phyloP scores from a whole-genome alignment of 768 basidiomycete genomes.

The Antrodiella citrinella region DNA sequence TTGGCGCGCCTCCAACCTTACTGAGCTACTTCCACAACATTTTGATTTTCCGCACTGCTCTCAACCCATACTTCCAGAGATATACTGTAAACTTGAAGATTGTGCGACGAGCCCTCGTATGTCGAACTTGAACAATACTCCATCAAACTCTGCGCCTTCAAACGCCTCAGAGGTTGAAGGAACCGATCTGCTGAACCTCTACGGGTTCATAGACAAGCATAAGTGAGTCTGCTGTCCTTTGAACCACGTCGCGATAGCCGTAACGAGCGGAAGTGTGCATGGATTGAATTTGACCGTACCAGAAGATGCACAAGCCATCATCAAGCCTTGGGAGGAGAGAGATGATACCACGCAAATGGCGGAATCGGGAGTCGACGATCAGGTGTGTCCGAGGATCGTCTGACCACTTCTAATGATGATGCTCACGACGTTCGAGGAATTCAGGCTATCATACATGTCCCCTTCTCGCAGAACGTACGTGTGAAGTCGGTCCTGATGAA shows the following conservation, averaged over 20 bases:
- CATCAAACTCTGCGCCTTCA: too few relatives aligned
- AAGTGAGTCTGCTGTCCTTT: conserved; percentile 22
- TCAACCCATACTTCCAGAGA: too few relatives aligned
- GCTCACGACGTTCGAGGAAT: too few relatives aligned
- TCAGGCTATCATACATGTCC: conserved; percentile 75
- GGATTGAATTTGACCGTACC: conserved; percentile 77
- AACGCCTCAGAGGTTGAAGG: conserved; percentile 6
- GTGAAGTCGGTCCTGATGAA: conserved; percentile 70
- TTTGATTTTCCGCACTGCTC: too few relatives aligned
- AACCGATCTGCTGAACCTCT: conserved; percentile 20
- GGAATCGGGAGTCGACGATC: conserved; percentile 81
- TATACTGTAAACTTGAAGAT: too few relatives aligned
- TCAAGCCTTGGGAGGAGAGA: conserved; percentile 78
- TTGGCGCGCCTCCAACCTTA: too few relatives aligned
- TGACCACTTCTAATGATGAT: too few relatives aligned
- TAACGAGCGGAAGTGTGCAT: conserved; percentile 46
- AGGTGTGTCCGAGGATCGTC: conserved; percentile 56
- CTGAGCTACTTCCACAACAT: too few relatives aligned
- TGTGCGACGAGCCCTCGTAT: too few relatives aligned
- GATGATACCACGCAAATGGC: conserved; percentile 58
- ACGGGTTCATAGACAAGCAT: conserved; percentile 22
- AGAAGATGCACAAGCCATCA: conserved; percentile 66
- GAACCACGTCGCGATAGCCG: too few relatives aligned
- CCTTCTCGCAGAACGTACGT: conserved; percentile 73
- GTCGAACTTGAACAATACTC: background rate